Conservation (phyloP, 1,139 yeast species). For the Yamadazyma kanchanaburiensis region DNA sequence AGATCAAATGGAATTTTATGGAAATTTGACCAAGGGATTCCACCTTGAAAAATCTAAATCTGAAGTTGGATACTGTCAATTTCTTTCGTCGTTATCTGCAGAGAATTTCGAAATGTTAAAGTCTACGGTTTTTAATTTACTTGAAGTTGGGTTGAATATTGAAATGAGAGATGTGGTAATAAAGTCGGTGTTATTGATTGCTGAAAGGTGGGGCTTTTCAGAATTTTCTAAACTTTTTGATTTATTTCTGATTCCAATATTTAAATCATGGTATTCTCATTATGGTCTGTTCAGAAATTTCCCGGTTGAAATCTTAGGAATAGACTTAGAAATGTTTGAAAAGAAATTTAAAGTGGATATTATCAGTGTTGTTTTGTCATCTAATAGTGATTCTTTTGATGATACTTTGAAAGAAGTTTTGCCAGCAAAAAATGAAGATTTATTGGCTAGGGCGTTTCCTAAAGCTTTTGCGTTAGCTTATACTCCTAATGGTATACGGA, state of each 20-base stretch:
- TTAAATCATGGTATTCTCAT: slow-evolving; percentile 42
- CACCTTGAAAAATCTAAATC: slow-evolving; percentile 2
- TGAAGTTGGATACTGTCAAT: slow-evolving; percentile 30
- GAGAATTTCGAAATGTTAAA: slow-evolving; percentile 24
- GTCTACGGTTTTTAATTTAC: slow-evolving; percentile 36
- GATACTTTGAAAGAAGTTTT: too few relatives aligned
- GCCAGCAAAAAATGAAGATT: slow-evolving; percentile 1
- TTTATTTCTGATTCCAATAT: slow-evolving; percentile 25
- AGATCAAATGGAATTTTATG: slow-evolving; percentile 27
- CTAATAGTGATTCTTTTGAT: slow-evolving; percentile 3
- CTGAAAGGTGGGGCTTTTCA: neutral
- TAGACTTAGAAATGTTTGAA: slow-evolving; percentile 24
- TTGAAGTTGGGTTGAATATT: slow-evolving; percentile 32
- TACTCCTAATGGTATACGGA: slow-evolving; percentile 38
- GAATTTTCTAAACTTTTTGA: slow-evolving; percentile 22
- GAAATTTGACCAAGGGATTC: slow-evolving; percentile 27
- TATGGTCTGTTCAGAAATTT: slow-evolving; percentile 27
- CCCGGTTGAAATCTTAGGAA: slow-evolving; percentile 38
- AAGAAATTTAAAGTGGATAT: slow-evolving; percentile 29
- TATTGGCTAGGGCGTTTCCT: slow-evolving; percentile 1
- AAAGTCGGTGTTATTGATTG: slow-evolving; percentile 11
- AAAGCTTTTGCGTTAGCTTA: slow-evolving; percentile 48
- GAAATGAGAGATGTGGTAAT: slow-evolving; percentile 18
- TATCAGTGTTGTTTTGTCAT: slow-evolving; percentile 30
- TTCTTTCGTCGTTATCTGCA: slow-evolving; percentile 29